phyloP scores from a whole-genome alignment of 805 yeast species.

The Candida jianshihensis region DNA sequence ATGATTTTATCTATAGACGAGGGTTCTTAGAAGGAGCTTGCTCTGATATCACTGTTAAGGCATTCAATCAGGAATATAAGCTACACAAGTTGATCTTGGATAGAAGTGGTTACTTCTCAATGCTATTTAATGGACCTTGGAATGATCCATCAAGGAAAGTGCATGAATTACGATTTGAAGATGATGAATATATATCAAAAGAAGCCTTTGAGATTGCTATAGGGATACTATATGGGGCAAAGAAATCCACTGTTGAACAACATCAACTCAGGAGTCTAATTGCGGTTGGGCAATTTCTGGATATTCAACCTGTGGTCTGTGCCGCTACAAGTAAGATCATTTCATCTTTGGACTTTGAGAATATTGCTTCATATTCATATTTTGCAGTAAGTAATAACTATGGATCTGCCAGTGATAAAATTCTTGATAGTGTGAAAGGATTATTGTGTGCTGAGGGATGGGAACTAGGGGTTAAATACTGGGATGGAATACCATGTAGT shows the following conservation, averaged over 20 bases:
- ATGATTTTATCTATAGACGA: constrained; percentile 28
- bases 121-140: constrained; percentile 41
- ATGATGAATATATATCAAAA: constrained; percentile 33
- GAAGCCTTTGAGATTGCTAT: constrained; percentile 44
- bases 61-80: constrained; percentile 38
- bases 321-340: constrained; percentile 35
- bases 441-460: constrained; percentile 42
- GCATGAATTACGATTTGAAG: constrained; percentile 30
- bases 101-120: constrained; percentile 40
- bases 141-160: constrained; percentile 15
- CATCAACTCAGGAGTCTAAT: constrained; percentile 35
- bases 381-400: constrained; percentile 40
- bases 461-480: constrained; percentile 35
- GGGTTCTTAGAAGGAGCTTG: constrained; percentile 40
- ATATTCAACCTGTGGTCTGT: constrained; percentile 37
- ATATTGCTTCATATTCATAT: constrained; percentile 28
- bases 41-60: constrained; percentile 40
- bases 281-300: constrained; percentile 44
- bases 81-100: constrained; percentile 40
- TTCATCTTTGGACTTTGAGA: constrained; percentile 26
- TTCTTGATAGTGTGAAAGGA: constrained; percentile 41
- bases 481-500: constrained; percentile 40
- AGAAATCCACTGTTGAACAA: constrained; percentile 26
- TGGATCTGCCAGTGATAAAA: constrained; percentile 38
- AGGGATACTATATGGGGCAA: constrained; percentile 39